These are phyloP conservation scores for Iris macrosiphon DNA, from an alignment of 106 monocot species.

Conservation along the genomic window DNA sequence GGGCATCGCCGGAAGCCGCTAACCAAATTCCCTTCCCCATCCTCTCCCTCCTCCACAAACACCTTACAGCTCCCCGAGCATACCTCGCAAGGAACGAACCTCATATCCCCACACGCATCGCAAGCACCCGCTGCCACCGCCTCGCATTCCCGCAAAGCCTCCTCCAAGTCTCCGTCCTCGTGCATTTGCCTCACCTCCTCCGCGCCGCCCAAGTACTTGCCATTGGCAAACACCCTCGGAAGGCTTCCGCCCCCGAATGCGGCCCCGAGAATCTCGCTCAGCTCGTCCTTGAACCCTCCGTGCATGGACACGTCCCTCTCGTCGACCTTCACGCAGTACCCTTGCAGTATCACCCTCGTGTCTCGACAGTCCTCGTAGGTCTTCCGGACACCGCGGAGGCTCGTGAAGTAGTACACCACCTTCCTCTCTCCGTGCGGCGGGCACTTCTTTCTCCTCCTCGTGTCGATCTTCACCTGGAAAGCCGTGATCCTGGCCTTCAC, in stretches of 20 bases:
- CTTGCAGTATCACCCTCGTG: conserved; percentile 29
- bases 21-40: not conserved
- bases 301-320: conserved; percentile 93
- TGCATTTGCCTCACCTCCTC: conserved; percentile 62
- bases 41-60: conserved; percentile 30
- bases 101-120: conserved; percentile 44
- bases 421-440: conserved; percentile 32
- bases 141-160: conserved; percentile 42
- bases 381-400: conserved; percentile 68
- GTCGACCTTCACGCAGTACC: conserved; percentile 54
- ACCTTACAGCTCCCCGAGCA: conserved; percentile 87
- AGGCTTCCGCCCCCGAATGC: conserved; percentile 24
- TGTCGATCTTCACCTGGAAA: conserved; percentile 65
- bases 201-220: conserved; percentile 55
- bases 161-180: conserved; percentile 39
- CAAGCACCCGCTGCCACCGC: conserved; percentile 15
- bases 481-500: conserved; percentile 44
- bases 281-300: conserved; percentile 58
- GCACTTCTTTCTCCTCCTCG: conserved; percentile 16
- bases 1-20: conserved; percentile 58
- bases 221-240: conserved; percentile 67
- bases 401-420: conserved; percentile 76
- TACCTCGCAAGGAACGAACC: conserved; percentile 57
- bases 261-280: conserved; percentile 37
- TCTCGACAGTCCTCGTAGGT: conserved; percentile 79